Evolutionary conservation across 768 basidiomycete species (phyloP), one percentile per base, ranked within the genome.

Genomic region (Leccinum boreale): DNA sequence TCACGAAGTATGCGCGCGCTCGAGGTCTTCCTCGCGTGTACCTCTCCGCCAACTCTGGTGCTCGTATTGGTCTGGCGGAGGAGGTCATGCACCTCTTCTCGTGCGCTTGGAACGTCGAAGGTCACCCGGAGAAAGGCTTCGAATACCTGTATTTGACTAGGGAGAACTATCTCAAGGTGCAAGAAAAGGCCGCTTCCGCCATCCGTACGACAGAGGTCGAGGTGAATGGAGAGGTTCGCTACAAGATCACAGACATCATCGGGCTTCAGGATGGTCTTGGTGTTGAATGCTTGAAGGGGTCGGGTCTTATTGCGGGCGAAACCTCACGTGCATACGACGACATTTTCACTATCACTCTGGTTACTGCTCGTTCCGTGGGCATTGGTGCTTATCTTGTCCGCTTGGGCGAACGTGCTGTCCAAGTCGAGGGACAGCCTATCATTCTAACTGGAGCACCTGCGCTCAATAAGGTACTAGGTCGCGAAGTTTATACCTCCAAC

Each of bases 401-500:
- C 62, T 84, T 99, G 46, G 97, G 97, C 61, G 92, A 99, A 78
- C 88, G 97, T 62, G 92, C 97, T 2, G 92, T 99, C 48, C 97
- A 99, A 72, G 97, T 99, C 53, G 97, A 98, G 75, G 97, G 97
- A 46, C 96, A 99, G 66, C 97, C 97, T 2, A 98, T 99, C n/a
- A n/a, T n/a, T n/a, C n/a, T n/a, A n/a, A 99, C 97, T 14, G 97
- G 97, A 65, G 96, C 96, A 26, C 85, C 85, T 7, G 97, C 97
- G 4, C 84, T 99, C 63, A 99, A 98, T 83, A 98, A 99, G 76
- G 97, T 99, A 5, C 86, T 99, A 45, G 97, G 97, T 60, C 90
- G 97, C 50, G 97, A 98, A 73, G 97, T 99, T 48, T 98, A 99
- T 73, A 98, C 97, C 9, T 97, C 94, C 55, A 98, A 98, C 74